Evolutionary conservation across 2,329 filamentous ascomycete species (phyloP).

Genomic region (Penicillium oxalicum): DNA sequence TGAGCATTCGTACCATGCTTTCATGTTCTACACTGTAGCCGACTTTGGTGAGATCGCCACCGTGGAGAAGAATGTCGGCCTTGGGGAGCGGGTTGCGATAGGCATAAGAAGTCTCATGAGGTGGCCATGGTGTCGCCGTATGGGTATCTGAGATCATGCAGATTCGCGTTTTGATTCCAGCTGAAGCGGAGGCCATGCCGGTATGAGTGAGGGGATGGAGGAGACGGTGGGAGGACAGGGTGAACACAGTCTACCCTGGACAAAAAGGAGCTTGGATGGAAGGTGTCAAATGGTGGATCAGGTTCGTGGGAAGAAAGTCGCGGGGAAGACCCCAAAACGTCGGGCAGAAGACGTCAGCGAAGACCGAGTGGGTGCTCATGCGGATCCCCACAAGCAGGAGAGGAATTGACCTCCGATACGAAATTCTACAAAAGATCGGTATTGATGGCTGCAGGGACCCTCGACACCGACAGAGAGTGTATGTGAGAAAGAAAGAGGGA

Average conservation of each 20-base stretch:
- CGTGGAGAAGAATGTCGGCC: conserved; percentile 52
- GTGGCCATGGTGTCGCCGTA: conserved; percentile 21
- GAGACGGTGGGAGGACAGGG: background rate
- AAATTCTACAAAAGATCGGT: background rate
- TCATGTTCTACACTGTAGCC: conserved; percentile 46
- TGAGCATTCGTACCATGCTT: conserved; percentile 43
- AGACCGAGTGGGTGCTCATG: background rate
- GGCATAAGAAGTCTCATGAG: conserved; percentile 17
- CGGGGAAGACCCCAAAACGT: background rate
- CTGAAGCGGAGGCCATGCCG: conserved; percentile 8
- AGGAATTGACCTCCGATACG: background rate
- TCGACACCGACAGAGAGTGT: background rate
- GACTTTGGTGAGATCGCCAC: conserved; percentile 53
- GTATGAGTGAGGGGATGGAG: background rate
- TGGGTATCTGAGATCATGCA: conserved; percentile 43
- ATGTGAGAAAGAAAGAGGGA: no score
- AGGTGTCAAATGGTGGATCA: background rate
- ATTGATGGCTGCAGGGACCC: background rate
- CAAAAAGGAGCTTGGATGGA: background rate
- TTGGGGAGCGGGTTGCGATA: conserved; percentile 44
- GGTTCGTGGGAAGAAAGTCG: background rate
- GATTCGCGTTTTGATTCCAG: conserved; percentile 35
- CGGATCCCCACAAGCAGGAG: background rate
- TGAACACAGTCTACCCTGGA: background rate
- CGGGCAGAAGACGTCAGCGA: background rate